Percentiles rank a stretch among this genome's conserved stretches.
These are phyloP conservation scores for Microascus cirrosus DNA, from an alignment of 2,329 filamentous ascomycete genomes.

Conservation along the genomic window DNA sequence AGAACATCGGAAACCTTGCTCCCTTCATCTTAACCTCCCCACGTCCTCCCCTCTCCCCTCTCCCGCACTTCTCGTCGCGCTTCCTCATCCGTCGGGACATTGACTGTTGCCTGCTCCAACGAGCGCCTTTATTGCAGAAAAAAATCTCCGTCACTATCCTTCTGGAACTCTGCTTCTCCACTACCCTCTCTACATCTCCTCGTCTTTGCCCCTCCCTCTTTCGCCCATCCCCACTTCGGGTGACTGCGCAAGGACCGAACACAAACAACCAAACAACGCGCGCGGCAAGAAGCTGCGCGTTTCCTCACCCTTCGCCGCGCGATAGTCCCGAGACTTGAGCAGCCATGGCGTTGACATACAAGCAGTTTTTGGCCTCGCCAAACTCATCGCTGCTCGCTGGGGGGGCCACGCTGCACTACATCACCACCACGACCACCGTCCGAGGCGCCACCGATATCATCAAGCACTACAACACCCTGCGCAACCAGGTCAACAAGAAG, in stretches of 20 bases:
- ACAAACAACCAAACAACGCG: not conserved
- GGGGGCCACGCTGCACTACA: constrained; percentile 69
- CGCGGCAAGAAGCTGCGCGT: not conserved
- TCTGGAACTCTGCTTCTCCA: not conserved
- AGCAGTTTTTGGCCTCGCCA: constrained; percentile 60
- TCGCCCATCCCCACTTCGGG: no score
- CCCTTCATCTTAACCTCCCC: not conserved
- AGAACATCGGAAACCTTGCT: no score
- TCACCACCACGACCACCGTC: constrained; percentile 74
- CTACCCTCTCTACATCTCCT: not conserved
- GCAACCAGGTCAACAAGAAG: constrained; percentile 71
- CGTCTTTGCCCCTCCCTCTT: not conserved
- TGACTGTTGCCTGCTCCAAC: not conserved
- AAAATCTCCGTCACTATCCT: not conserved
- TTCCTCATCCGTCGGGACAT: not conserved
- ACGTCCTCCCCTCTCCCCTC: not conserved
- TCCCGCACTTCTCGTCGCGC: not conserved
- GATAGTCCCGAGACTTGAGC: not conserved
- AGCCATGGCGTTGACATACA: constrained; percentile 43
- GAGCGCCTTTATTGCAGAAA: not conserved
- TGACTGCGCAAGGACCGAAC: not conserved
- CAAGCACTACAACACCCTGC: constrained; percentile 65
- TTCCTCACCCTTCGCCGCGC: not conserved
- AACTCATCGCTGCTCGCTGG: constrained; percentile 50
- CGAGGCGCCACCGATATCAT: constrained; percentile 63